Evolutionary conservation across 2,329 filamentous ascomycete genomes (phyloP).

Genomic region (Drechslerella dactyloides): DNA sequence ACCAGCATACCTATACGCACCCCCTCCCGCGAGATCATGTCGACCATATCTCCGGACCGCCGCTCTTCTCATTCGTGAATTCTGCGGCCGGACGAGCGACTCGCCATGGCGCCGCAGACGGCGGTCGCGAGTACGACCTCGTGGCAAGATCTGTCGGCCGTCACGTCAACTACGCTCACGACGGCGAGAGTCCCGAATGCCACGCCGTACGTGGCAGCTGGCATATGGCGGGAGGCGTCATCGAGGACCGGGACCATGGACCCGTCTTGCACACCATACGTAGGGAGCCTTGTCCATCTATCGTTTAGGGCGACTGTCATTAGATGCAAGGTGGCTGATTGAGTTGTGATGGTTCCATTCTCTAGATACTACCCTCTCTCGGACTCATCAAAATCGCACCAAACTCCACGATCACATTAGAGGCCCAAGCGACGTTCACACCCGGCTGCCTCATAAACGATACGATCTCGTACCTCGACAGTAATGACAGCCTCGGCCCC

Average conservation of each 20-base stretch:
- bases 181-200: constrained; percentile 3
- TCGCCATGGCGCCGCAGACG: constrained; percentile 37
- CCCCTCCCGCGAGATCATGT: constrained; percentile 29
- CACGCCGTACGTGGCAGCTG: constrained; percentile 31
- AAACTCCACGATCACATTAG: constrained; percentile 66
- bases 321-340: constrained; percentile 56
- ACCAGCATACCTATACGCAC: constrained; percentile 3
- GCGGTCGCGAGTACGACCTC: constrained; percentile 26
- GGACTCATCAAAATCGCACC: constrained; percentile 63
- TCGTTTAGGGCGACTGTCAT: neutral
- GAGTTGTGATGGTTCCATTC: constrained; percentile 56
- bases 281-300: neutral
- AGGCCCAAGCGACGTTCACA: constrained; percentile 67
- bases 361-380: constrained; percentile 59
- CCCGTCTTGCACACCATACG: constrained; percentile 52
- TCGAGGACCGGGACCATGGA: constrained; percentile 32
- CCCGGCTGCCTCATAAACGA: constrained; percentile 64
- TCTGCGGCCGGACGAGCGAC: constrained; percentile 15
- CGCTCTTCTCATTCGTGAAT: constrained; percentile 41
- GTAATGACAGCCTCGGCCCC: constrained; percentile 56
- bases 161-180: constrained; percentile 13
- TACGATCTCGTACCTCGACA: constrained; percentile 58
- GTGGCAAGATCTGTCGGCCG: constrained; percentile 18
- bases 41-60: constrained; percentile 44
- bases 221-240: constrained; percentile 42